Percentiles rank a stretch among this genome's conserved stretches.
Evolutionary conservation across 441 rosid species (phyloP).

Genomic region (Euphorbia celastroides): DNA sequence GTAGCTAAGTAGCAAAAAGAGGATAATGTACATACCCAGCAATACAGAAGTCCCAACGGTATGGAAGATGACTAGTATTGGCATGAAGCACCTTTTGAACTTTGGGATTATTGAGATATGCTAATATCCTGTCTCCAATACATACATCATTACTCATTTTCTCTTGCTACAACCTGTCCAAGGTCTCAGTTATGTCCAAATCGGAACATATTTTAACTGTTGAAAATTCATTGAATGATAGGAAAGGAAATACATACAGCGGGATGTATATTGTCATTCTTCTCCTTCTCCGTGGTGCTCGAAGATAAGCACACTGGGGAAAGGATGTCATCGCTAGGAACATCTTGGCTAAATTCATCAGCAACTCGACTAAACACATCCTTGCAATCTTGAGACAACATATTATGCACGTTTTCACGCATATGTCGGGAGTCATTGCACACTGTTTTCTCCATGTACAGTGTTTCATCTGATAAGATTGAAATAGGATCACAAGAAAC

Average conservation of each 20-base stretch:
- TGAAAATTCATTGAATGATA: not conserved
- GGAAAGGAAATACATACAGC: not conserved
- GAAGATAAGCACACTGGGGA: conserved; percentile 20
- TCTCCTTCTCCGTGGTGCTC: conserved; percentile 9
- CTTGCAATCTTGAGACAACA: conserved; percentile 24
- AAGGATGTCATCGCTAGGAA: conserved; percentile 23
- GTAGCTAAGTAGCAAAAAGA: not conserved
- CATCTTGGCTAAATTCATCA: conserved; percentile 16
- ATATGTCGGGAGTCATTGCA: conserved; percentile 29
- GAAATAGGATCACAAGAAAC: no score
- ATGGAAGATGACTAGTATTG: conserved; percentile 30
- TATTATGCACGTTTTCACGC: conserved; percentile 14
- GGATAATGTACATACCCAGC: not conserved
- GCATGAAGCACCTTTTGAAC: conserved; percentile 38
- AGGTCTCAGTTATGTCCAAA: no score
- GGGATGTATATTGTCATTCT: conserved; percentile 17
- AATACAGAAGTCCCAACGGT: conserved; percentile 24
- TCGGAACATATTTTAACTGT: not conserved
- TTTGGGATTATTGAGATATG: conserved; percentile 31
- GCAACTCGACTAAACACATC: conserved; percentile 21
- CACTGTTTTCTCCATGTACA: conserved; percentile 23
- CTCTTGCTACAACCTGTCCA: conserved; percentile 18
- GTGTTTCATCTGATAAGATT: conserved; percentile 36
- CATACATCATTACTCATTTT: conserved; percentile 25
- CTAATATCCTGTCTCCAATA: conserved; percentile 22